Evolutionary conservation across 2,329 filamentous ascomycete species (phyloP).

Genomic region (Ophiostoma angusticollis): DNA sequence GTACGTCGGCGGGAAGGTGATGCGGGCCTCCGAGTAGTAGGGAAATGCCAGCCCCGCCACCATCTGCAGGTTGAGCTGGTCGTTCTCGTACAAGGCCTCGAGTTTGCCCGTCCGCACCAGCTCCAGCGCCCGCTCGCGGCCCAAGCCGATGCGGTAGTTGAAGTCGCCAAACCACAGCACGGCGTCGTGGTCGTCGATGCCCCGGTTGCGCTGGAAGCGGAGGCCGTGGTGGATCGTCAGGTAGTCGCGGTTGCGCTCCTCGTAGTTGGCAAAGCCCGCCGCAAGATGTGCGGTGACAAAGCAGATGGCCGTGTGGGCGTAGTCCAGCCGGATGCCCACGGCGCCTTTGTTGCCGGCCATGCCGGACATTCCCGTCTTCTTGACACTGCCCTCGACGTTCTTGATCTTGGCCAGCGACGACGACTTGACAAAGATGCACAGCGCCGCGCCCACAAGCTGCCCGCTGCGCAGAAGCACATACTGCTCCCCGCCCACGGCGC

Average conservation of each 20-base stretch:
- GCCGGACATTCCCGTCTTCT: conserved; percentile 88
- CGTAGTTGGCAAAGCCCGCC: conserved; percentile 91
- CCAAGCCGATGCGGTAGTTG: conserved; percentile 89
- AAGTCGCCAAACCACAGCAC: conserved; percentile 97
- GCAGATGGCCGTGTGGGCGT: conserved; percentile 81
- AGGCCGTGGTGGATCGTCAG: conserved; percentile 76
- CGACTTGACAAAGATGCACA: conserved; percentile 81
- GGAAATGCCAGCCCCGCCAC: conserved; percentile 79
- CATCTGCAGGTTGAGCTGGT: conserved; percentile 97
- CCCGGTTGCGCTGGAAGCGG: conserved; percentile 78
- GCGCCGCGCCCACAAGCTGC: conserved; percentile 83
- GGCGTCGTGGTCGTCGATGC: conserved; percentile 79
- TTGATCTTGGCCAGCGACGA: conserved; percentile 72
- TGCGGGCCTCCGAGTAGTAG: conserved; percentile 80
- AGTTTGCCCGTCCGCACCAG: conserved; percentile 62
- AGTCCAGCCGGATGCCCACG: conserved; percentile 91
- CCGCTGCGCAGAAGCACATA: conserved; percentile 87
- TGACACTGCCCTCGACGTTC: conserved; percentile 91
- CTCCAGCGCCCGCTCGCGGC: conserved; percentile 62
- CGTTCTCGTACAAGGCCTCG: conserved; percentile 74
- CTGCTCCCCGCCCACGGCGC: conserved; percentile 51
- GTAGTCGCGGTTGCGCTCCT: conserved; percentile 90
- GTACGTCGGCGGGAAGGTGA: conserved; percentile 87
- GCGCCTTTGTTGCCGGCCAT: conserved; percentile 98
- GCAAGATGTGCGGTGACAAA: conserved; percentile 95